A percentile compares a stretch with the other conserved stretches of the same genome.
phyloP scores from a whole-genome alignment of 495 filamentous ascomycete genomes.

The Podospora pseudopauciseta region DNA sequence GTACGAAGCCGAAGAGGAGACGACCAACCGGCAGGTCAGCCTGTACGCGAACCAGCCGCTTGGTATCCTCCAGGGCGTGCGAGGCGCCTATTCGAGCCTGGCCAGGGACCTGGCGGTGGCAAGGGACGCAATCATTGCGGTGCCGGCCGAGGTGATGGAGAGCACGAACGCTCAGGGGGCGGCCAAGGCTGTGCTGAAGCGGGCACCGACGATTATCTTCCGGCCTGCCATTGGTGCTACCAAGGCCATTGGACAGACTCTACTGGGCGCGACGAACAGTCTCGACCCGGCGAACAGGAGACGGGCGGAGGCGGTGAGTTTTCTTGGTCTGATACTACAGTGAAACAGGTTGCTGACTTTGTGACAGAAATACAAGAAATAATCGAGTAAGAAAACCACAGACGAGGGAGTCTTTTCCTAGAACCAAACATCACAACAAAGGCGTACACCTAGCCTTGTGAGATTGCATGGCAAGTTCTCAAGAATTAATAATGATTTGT shows the following conservation, averaged over 20 bases:
- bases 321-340: not conserved
- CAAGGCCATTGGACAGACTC: conserved; percentile 82
- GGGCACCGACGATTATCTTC: conserved; percentile 86
- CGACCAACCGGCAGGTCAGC: conserved; percentile 62
- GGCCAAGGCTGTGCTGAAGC: conserved; percentile 71
- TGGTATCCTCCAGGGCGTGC: conserved; percentile 78
- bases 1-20: conserved; percentile 60
- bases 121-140: conserved; percentile 88
- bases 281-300: conserved; percentile 80
- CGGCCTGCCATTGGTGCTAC: conserved; percentile 85
- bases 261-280: conserved; percentile 91
- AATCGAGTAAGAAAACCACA: conserved; percentile 10
- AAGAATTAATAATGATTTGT: not conserved
- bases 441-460: not conserved
- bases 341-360: not conserved
- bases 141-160: conserved; percentile 87
- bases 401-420: not conserved
- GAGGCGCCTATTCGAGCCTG: conserved; percentile 74
- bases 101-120: conserved; percentile 81
- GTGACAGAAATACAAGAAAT: conserved; percentile 24
- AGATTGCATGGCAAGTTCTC: not conserved
- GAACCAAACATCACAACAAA: not conserved
- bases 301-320: conserved; percentile 81
- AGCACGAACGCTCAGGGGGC: conserved; percentile 78
- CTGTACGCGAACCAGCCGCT: conserved; percentile 91